Evolutionary conservation across 495 filamentous ascomycete species (phyloP).

Genomic region (Penicillium bialowiezense): DNA sequence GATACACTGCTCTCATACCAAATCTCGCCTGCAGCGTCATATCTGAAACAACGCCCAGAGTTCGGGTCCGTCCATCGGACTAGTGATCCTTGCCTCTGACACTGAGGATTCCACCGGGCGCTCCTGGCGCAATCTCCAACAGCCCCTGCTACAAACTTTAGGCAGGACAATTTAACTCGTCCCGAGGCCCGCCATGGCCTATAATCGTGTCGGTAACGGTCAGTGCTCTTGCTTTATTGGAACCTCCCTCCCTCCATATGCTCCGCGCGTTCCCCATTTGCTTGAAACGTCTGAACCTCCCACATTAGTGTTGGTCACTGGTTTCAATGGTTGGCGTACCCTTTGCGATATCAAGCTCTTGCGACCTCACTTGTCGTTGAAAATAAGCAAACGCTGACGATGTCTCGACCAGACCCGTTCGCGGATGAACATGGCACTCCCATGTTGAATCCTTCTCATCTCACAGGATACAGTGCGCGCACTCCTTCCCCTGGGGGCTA

Average conservation of each 20-base stretch:
- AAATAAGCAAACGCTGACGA: constrained; percentile 13
- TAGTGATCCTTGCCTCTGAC: constrained; percentile 17
- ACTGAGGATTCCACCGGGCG: constrained; percentile 24
- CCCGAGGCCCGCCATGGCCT: constrained; percentile 44
- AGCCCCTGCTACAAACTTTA: constrained; percentile 18
- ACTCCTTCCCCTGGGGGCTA: constrained; percentile 60
- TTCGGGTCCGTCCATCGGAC: constrained; percentile 16
- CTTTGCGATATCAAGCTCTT: background rate
- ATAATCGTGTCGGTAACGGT: constrained; percentile 72
- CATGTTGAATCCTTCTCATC: constrained; percentile 49
- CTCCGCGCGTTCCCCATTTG: constrained; percentile 16
- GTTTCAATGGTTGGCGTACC: constrained; percentile 11
- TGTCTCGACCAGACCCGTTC: constrained; percentile 36
- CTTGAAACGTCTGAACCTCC: constrained; percentile 6
- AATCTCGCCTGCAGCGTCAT: constrained; percentile 11
- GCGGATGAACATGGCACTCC: constrained; percentile 59
- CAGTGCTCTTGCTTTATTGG: constrained; percentile 36
- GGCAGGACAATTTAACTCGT: constrained; percentile 24
- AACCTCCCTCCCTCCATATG: constrained; percentile 9
- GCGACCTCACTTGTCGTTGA: constrained; percentile 7
- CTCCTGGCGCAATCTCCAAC: constrained; percentile 37
- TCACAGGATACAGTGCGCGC: constrained; percentile 43
- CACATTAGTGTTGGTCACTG: constrained; percentile 19
- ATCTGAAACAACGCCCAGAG: constrained; percentile 35
- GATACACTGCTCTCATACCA: constrained; percentile 1